phyloP scores from a whole-genome alignment of 805 yeast genomes.

The Metschnikowia bowlesiae region DNA sequence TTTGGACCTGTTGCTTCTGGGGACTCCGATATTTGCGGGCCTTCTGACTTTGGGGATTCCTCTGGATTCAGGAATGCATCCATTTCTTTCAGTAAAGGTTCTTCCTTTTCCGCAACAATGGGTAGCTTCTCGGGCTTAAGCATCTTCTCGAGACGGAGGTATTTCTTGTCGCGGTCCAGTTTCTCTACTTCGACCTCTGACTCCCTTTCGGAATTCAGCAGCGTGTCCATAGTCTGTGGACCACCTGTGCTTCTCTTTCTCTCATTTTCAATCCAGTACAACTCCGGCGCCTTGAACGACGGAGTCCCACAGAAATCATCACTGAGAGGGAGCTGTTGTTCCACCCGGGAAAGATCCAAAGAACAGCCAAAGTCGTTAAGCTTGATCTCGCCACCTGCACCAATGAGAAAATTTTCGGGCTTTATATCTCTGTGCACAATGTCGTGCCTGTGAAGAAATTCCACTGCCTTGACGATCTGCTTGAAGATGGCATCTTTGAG shows the following conservation, averaged over 20 bases:
- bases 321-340: constrained; percentile 17
- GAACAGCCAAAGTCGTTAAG: constrained; percentile 52
- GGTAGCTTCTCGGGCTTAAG: not conserved
- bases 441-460: constrained; percentile 37
- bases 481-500: constrained; percentile 45
- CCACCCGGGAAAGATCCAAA: constrained; percentile 25
- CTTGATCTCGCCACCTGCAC: constrained; percentile 40
- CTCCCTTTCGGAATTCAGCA: not conserved
- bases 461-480: constrained; percentile 42
- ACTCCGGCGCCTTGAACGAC: constrained; percentile 54
- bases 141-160: constrained; percentile 1
- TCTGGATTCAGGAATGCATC: too few species aligned
- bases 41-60: too few species aligned
- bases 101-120: not conserved
- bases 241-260: not conserved
- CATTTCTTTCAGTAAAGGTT: not conserved
- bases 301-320: constrained; percentile 44
- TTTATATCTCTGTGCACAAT: constrained; percentile 51
- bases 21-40: too few species aligned
- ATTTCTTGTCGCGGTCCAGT: constrained; percentile 6
- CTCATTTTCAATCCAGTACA: constrained; percentile 25
- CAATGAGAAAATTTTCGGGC: constrained; percentile 51
- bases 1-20: too few species aligned
- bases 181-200: not conserved
- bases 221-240: not conserved